phyloP scores from a whole-genome alignment of 2,329 filamentous ascomycete species.

The Botrytis deweyae region DNA sequence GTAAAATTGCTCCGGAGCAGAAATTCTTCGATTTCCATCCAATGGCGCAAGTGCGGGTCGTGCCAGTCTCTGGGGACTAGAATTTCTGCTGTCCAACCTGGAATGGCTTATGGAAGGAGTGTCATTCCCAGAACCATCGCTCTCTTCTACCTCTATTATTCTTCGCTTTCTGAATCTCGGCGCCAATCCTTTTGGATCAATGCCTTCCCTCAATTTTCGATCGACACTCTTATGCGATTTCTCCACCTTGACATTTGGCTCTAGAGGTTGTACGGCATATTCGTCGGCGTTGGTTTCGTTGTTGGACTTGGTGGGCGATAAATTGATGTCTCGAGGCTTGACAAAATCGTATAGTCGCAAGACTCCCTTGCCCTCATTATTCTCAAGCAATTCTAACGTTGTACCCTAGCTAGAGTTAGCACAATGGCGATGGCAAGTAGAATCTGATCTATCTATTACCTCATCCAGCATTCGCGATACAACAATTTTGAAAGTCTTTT shows the following conservation, averaged over 20 bases:
- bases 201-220: slow-evolving; percentile 3
- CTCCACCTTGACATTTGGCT: not conserved
- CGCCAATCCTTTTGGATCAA: slow-evolving; percentile 16
- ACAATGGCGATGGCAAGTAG: too few relatives aligned
- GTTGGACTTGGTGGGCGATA: not conserved
- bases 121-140: slow-evolving; percentile 10
- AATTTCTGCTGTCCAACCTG: not conserved
- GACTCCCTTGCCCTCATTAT: not conserved
- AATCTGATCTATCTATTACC: not conserved
- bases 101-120: not conserved
- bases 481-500: not conserved
- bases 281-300: not conserved
- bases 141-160: slow-evolving; percentile 15
- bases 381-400: slow-evolving; percentile 8
- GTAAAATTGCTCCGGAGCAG: not conserved
- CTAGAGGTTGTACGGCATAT: not conserved
- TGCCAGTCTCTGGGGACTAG: slow-evolving; percentile 5
- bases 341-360: slow-evolving; percentile 12
- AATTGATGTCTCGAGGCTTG: slow-evolving; percentile 5
- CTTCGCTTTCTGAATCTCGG: slow-evolving; percentile 12
- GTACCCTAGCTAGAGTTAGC: not conserved
- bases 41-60: slow-evolving; percentile 10
- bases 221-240: not conserved
- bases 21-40: slow-evolving; percentile 17
- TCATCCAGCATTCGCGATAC: not conserved